These are phyloP conservation scores for Yamadazyma endophytica DNA, from an alignment of 805 yeast species.

Conservation along the genomic window DNA sequence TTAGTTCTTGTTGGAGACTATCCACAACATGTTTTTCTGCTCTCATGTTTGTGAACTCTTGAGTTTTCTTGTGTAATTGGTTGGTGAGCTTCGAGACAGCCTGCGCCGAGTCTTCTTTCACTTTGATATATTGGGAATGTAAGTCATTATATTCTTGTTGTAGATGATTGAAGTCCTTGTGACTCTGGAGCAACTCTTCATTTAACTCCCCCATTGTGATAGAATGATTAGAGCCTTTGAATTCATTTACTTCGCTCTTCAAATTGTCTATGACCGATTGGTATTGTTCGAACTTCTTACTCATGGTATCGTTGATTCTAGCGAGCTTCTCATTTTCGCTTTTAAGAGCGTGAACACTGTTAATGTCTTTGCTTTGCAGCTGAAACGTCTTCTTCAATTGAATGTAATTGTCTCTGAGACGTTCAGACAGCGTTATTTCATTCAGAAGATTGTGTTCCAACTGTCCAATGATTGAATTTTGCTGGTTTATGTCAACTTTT, in stretches of 20 bases:
- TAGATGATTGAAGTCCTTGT: conserved; percentile 14
- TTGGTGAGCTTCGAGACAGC: conserved; percentile 19
- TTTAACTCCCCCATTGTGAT: conserved; percentile 5
- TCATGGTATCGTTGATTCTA: conserved; percentile 16
- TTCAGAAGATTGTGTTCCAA: conserved; percentile 17
- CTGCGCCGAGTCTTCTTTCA: conserved; percentile 19
- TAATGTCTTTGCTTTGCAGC: conserved; percentile 1
- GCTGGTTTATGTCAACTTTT: conserved; percentile 16
- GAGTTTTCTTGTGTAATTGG: conserved; percentile 18
- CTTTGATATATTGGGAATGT: conserved; percentile 11
- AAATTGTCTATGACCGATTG: conserved; percentile 26
- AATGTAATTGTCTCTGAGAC: conserved; percentile 16
- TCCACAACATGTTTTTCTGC: conserved; percentile 14
- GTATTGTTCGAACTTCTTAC: conserved; percentile 25
- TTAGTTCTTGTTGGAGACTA: conserved; percentile 34
- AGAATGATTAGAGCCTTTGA: conserved; percentile 13
- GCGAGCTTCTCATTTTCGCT: conserved; percentile 17
- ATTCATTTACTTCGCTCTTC: conserved; percentile 27
- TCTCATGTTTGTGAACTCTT: conserved; percentile 12
- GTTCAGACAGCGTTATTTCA: conserved; percentile 20
- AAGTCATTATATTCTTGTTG: conserved; percentile 15
- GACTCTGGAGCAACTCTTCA: conserved; percentile 17
- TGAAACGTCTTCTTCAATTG: conserved; percentile 8
- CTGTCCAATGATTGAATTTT: conserved; percentile 15
- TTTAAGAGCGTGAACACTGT: conserved; percentile 3